Evolutionary conservation across 2,329 filamentous ascomycete genomes (phyloP).

Genomic region (Cryoendolithus antarcticus): DNA sequence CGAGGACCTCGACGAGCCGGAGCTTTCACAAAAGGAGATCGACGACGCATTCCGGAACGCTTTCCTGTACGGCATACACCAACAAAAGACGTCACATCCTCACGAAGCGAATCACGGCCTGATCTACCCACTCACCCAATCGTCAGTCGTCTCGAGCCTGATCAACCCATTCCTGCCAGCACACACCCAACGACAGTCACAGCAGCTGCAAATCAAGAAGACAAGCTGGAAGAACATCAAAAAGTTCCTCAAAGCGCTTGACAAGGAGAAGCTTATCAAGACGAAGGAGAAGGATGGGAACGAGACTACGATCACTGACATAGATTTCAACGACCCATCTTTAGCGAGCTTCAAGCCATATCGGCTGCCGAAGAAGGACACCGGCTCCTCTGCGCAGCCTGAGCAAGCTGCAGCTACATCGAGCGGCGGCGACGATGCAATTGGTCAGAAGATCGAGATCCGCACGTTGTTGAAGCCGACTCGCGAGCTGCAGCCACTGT

Average conservation of each 20-base stretch:
- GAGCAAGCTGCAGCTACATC: slow-evolving; percentile 27
- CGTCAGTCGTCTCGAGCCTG: slow-evolving; percentile 49
- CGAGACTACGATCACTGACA: slow-evolving; percentile 51
- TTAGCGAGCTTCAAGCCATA: slow-evolving; percentile 50
- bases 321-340: slow-evolving; percentile 48
- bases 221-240: slow-evolving; percentile 58
- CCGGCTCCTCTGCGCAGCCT: slow-evolving; percentile 20
- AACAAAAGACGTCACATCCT: slow-evolving; percentile 45
- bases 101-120: slow-evolving; percentile 41
- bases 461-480: slow-evolving; percentile 45
- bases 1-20: slow-evolving; percentile 27
- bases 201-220: slow-evolving; percentile 55
- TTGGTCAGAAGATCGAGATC: slow-evolving; percentile 38
- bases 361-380: slow-evolving; percentile 46
- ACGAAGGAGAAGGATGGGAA: slow-evolving; percentile 52
- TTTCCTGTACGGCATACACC: slow-evolving; percentile 50
- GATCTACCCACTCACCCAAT: slow-evolving; percentile 51
- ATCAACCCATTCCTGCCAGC: slow-evolving; percentile 55
- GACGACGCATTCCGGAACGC: slow-evolving; percentile 53
- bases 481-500: slow-evolving; percentile 43
- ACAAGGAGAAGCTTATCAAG: slow-evolving; percentile 51
- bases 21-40: slow-evolving; percentile 51
- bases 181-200: slow-evolving; percentile 41
- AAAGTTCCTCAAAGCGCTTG: slow-evolving; percentile 56
- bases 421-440: slow-evolving; percentile 26